Base-by-base conservation (phyloP, 192 early-diverging fungal species). In the Coemansia sp. region DNA sequence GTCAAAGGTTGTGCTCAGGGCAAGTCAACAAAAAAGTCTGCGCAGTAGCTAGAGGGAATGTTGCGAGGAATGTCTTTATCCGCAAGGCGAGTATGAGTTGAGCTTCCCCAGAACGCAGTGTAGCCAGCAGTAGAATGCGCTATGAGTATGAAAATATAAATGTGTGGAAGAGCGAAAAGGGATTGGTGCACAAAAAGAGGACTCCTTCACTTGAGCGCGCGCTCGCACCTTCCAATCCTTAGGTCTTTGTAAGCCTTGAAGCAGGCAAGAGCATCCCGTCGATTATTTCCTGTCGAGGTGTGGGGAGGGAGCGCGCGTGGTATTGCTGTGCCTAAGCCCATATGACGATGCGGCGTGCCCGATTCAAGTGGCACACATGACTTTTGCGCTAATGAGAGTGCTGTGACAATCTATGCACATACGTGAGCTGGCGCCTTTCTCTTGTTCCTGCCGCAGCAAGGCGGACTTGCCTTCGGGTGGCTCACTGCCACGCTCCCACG, bases 21-120 rank as follows among this genome's bases (percentile, higher is more conserved):
- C 12, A 46, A 64, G 49, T 36, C 12, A 32, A 51, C 22, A 46
- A 37, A 35, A 63, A 41, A 32, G 38, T 8, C 7, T 11, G 62
- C 46, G 62, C 62, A 64, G 59, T 51, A 60, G 59, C 36, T 39
- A 37, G 53, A 61, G 43, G 43, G 66, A 68, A 68, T 68, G 66
- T 49, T 49, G 47, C 22, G 45, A 45, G 65, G 65, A 67, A 67
- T 61, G 59, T 9, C 22, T 4, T 17, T 27, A 11, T 7, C 14
- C 14, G 27, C 51, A 17, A 54, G 27, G 15, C 17, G 15, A 54
- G 25, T 54, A 54, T 54, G 51, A 32, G 29, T 25, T 15, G 17
- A 14, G 15, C 27, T 25, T 8, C 40, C 17, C 15, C 51, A 54
- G 6, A 54, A 58, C 56, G 56, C 31, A 38, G 56, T 25, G 56